Conservation (phyloP, 176 grass and related monocot genomes). For the Aegilops umbellulata region DNA sequence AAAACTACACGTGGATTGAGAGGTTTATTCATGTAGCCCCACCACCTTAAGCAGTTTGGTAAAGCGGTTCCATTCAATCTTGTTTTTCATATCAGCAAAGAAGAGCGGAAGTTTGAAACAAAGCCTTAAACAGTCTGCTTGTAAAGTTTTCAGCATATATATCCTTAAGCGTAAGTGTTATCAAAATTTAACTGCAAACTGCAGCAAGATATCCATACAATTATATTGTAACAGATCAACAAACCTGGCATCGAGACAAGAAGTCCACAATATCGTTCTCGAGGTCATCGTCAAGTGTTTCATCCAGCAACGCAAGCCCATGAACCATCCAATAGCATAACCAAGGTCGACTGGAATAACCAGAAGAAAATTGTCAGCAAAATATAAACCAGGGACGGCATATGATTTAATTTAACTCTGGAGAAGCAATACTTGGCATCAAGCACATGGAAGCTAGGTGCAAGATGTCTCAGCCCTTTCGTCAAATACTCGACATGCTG, state of each 20-base stretch:
- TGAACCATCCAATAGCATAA: constrained; percentile 97
- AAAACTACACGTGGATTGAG: not conserved
- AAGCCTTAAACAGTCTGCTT: not conserved
- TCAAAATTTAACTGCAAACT: not conserved
- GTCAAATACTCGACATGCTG: constrained; percentile 71
- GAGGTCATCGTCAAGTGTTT: constrained; percentile 64
- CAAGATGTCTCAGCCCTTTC: constrained; percentile 55
- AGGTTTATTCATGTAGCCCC: not conserved
- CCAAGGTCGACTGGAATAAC: constrained; percentile 80
- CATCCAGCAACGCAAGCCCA: constrained; percentile 69
- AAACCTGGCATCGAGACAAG: constrained; percentile 86
- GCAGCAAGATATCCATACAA: not conserved
- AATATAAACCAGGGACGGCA: not conserved
- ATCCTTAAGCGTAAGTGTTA: constrained; percentile 7
- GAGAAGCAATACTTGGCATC: constrained; percentile 72
- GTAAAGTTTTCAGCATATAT: not conserved
- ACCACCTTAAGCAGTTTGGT: not conserved
- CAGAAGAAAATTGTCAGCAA: constrained; percentile 14
- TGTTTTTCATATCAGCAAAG: not conserved
- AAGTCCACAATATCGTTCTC: constrained; percentile 73
- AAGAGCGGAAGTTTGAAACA: not conserved
- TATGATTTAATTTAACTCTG: constrained; percentile 1
- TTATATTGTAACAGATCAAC: constrained; percentile 4
- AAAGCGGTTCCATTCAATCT: not conserved
- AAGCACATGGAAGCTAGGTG: constrained; percentile 64